These are phyloP conservation scores for Acanthamoeba royreba DNA, from an alignment of 208 protist species.

Conservation along the genomic window DNA sequence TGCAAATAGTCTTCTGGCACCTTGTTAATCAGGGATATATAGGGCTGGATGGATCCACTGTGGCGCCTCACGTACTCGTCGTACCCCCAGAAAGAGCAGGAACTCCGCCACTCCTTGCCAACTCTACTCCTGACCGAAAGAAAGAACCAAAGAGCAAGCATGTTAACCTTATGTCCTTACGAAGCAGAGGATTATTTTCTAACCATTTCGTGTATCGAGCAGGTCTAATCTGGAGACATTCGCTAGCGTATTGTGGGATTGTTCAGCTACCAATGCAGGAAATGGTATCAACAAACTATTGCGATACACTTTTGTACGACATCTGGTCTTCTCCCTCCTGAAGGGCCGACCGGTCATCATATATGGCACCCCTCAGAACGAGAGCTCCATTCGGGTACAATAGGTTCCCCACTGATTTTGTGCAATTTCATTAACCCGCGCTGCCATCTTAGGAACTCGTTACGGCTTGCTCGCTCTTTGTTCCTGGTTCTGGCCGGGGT, in stretches of 20 bases:
- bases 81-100: background rate
- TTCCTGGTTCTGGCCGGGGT: background rate
- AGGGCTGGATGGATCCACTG: background rate
- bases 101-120: background rate
- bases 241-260: background rate
- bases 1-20: too few species aligned
- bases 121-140: constrained; percentile 4
- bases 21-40: background rate
- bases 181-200: background rate
- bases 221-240: constrained; percentile 12
- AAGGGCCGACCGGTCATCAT: constrained; percentile 31
- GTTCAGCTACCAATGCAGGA: background rate
- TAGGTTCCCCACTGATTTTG: background rate
- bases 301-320: background rate
- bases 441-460: constrained; percentile 28
- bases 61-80: background rate
- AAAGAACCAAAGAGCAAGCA: background rate
- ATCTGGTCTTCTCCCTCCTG: constrained; percentile 33
- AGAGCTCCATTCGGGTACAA: background rate
- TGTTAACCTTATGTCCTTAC: background rate
- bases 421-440: too few species aligned
- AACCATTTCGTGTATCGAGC: background rate
- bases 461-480: constrained; percentile 7
- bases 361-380: background rate
- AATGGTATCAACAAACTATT: background rate